Base-by-base conservation (phyloP, 2,329 filamentous ascomycete genomes). In the Talaromyces sp. region DNA sequence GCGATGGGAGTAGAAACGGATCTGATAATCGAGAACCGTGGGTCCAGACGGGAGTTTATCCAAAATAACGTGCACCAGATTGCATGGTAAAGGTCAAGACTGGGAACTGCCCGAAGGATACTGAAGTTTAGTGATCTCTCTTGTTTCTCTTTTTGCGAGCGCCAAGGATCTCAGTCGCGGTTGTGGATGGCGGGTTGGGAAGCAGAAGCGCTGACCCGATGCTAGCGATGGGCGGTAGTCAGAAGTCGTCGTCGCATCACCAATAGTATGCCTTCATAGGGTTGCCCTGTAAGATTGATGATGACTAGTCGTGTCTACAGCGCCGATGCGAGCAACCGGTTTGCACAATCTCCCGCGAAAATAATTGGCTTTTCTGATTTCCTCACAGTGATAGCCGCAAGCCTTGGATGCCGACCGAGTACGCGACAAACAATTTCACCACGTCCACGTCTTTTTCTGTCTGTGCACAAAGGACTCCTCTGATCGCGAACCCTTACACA, bases 11-110 rank as follows among this genome's bases (percentile, higher is more conserved):
- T 33, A 27, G 35, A 58, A 19, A 11, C 16, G 37, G 19, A 8
- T 47, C 31, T n/a, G 31, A 48, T 45, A 39, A 56, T 41, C 24
- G 52, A 45, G 61, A 56, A 66, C 65, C 65, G 65, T 60, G 60
- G 65, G 60, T 66, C 65, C 65, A 60, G 65, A 41, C 47, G 35
- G 61, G 58, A 64, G 54, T 54, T 63, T 56, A 59, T 43, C 45
- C 56, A 54, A 58, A 24, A 47, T 62, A 62, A 45, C 60, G 60
- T 62, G 52, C 60, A 62, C 64, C 64, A 65, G 60, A 47, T 65
- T 62, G 64, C 64, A 65, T 65, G 64, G 60, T 65, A 65, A 56
- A 52, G 22, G 37, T 31, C 35, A 59, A 59, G 22, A 24, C 52
- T 56, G 52, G 52, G 33, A 37, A 37, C 5, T 56, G 39, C 52